Conservation (phyloP, 2,329 filamentous ascomycete species). For the Aspergillus sp. region DNA sequence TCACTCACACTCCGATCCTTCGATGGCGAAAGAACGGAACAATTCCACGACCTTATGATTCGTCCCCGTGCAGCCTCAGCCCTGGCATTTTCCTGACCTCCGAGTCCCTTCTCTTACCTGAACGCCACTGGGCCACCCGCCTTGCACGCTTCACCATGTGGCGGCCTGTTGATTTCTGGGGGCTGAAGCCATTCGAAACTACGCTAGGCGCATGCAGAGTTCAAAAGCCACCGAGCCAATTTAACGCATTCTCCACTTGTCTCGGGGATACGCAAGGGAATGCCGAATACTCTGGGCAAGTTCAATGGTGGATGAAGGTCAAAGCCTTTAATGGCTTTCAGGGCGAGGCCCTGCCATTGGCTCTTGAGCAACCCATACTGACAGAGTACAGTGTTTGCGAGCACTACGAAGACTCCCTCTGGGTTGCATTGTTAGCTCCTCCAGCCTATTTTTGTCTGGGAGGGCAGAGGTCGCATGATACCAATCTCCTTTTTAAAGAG, state of each 20-base stretch:
- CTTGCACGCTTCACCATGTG: constrained; percentile 8
- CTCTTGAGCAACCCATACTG: constrained; percentile 1
- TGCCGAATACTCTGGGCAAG: neutral
- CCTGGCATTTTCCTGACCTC: constrained; percentile 1
- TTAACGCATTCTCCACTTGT: constrained; percentile 2
- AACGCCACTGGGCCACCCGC: constrained; percentile 6
- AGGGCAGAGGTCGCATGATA: constrained; percentile 12
- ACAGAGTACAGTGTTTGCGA: constrained; percentile 8
- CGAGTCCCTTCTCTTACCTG: neutral
- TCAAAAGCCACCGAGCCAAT: constrained; percentile 3
- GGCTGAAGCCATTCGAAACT: constrained; percentile 3
- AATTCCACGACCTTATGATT: neutral
- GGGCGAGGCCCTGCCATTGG: constrained; percentile 14
- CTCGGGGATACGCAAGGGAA: constrained; percentile 16
- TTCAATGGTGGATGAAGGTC: neutral
- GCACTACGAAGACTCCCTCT: constrained; percentile 12
- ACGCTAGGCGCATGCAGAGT: neutral
- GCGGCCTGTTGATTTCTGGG: neutral
- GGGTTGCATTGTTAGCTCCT: constrained; percentile 16
- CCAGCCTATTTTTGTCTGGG: constrained; percentile 20
- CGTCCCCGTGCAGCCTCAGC: neutral
- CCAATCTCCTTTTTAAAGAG: constrained; percentile 18
- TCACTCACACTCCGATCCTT: neutral
- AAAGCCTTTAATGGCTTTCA: neutral
- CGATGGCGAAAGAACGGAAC: constrained; percentile 1